These are phyloP conservation scores for Colletotrichum truncatum DNA, from an alignment of 2,329 filamentous ascomycete genomes.

Conservation along the genomic window DNA sequence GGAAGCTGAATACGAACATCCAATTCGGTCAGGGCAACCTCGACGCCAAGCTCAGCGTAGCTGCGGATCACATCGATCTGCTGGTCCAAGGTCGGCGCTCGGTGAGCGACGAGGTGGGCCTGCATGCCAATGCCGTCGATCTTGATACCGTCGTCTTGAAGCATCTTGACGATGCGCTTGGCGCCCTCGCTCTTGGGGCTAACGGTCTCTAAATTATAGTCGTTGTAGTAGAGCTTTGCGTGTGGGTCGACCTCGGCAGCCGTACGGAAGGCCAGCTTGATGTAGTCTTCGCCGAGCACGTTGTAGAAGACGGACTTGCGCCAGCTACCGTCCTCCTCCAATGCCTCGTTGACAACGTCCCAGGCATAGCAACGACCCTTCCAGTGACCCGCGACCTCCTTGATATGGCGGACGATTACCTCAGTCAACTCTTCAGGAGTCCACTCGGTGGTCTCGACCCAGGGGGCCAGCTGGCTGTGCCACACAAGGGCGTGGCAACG, in stretches of 20 bases:
- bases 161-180: conserved; percentile 52
- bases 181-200: conserved; percentile 55
- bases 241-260: conserved; percentile 62
- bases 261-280: conserved; percentile 65
- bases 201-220: conserved; percentile 69
- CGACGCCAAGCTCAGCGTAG: conserved; percentile 54
- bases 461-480: conserved; percentile 55
- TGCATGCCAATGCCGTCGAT: conserved; percentile 73
- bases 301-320: conserved; percentile 62
- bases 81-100: conserved; percentile 47
- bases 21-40: conserved; percentile 64
- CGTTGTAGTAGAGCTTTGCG: conserved; percentile 66
- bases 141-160: conserved; percentile 58
- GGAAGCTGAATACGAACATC: conserved; percentile 55
- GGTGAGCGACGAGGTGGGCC: conserved; percentile 66
- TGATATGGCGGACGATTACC: conserved; percentile 64
- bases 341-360: conserved; percentile 74
- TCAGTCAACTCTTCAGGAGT: conserved; percentile 65
- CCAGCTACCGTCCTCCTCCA: conserved; percentile 65
- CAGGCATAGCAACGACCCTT: conserved; percentile 69
- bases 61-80: conserved; percentile 49
- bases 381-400: conserved; percentile 65
- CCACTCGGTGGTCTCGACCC: conserved; percentile 51
- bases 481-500: conserved; percentile 66
- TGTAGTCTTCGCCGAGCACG: conserved; percentile 64